Evolutionary conservation across 2,329 filamentous ascomycete genomes (phyloP).

Genomic region (Akanthomyces muscarius): DNA sequence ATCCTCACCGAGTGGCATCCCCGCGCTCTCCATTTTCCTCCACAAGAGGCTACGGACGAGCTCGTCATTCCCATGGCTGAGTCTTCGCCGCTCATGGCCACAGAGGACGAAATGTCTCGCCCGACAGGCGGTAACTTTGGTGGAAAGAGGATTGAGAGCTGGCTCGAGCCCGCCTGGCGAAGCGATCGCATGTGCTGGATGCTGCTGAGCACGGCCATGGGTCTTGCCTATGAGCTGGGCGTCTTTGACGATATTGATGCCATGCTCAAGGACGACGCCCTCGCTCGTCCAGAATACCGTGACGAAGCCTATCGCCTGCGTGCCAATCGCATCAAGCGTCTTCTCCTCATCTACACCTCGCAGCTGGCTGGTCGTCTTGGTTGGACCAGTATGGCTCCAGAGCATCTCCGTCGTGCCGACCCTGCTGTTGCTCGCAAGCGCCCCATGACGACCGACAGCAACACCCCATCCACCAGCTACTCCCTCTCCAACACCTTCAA

Average conservation of each 20-base stretch:
- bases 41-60: slow-evolving; percentile 69
- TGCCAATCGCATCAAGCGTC: slow-evolving; percentile 74
- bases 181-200: slow-evolving; percentile 98
- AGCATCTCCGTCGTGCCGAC: slow-evolving; percentile 55
- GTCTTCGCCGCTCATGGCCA: slow-evolving; percentile 39
- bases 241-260: slow-evolving; percentile 91
- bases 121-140: slow-evolving; percentile 57
- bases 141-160: slow-evolving; percentile 84
- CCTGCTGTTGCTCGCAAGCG: slow-evolving; percentile 51
- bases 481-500: slow-evolving; percentile 57
- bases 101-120: slow-evolving; percentile 31
- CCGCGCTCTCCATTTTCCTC: slow-evolving; percentile 87
- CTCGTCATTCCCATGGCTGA: slow-evolving; percentile 60
- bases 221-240: slow-evolving; percentile 86
- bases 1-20: slow-evolving; percentile 97
- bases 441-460: slow-evolving; percentile 50
- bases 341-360: slow-evolving; percentile 86
- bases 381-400: slow-evolving; percentile 89
- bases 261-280: slow-evolving; percentile 53
- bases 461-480: slow-evolving; percentile 58
- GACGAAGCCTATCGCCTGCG: slow-evolving; percentile 74
- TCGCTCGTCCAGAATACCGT: slow-evolving; percentile 62
- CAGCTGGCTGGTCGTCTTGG: slow-evolving; percentile 91
- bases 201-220: slow-evolving; percentile 86
- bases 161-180: slow-evolving; percentile 93